Percentiles rank a stretch among this genome's conserved stretches.
phyloP scores from a whole-genome alignment of 305 asterid genomes.

The Fraxinus velutina region DNA sequence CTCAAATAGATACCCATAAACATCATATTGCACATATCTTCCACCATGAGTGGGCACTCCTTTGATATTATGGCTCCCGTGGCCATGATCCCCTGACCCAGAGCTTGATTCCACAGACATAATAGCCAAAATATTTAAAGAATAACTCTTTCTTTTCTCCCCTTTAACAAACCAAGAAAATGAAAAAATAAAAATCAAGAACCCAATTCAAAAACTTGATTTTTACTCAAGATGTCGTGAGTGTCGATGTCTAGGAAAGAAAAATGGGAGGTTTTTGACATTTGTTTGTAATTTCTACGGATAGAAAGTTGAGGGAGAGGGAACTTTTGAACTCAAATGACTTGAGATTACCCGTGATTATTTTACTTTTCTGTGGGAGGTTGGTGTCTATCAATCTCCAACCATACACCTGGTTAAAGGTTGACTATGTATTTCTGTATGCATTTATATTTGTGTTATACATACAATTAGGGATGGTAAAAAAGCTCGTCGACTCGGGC shows the following conservation, averaged over 20 bases:
- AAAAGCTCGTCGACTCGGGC: no score
- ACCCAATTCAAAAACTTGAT: conserved; percentile 26
- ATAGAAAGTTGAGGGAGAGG: conserved; percentile 13
- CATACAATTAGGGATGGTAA: not conserved
- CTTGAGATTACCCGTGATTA: conserved; percentile 32
- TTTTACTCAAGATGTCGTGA: not conserved
- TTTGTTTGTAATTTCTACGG: not conserved
- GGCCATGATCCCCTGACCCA: conserved; percentile 56
- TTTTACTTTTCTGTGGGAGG: not conserved
- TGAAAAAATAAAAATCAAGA: not conserved
- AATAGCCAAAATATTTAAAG: not conserved
- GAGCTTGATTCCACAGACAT: conserved; percentile 61
- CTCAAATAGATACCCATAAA: conserved; percentile 70
- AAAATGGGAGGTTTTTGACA: not conserved
- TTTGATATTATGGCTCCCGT: conserved; percentile 46
- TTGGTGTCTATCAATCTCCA: conserved; percentile 17
- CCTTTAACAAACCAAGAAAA: not conserved
- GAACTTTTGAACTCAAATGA: conserved; percentile 39
- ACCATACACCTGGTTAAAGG: conserved; percentile 33
- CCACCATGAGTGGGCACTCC: conserved; percentile 71
- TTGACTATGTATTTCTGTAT: not conserved
- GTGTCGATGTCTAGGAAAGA: not conserved
- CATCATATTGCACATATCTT: conserved; percentile 64
- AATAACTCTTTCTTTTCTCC: not conserved
- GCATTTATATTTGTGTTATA: not conserved